Evolutionary conservation across 2,329 filamentous ascomycete species (phyloP).

Genomic region (Grosmannia serpens): DNA sequence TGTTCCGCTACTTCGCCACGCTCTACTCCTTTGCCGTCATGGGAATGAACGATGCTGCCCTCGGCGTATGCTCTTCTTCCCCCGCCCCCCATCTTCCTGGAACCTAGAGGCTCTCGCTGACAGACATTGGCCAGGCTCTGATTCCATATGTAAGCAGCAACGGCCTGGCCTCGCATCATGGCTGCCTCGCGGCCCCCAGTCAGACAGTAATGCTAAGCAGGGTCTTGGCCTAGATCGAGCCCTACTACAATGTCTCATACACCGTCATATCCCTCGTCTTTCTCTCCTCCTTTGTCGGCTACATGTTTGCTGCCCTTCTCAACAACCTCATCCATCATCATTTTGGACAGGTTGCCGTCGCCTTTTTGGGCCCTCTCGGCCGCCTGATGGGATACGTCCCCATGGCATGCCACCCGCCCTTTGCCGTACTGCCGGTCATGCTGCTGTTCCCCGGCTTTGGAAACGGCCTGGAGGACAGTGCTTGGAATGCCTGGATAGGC

Average conservation of each 20-base stretch:
- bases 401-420: slow-evolving; percentile 57
- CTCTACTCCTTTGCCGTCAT: slow-evolving; percentile 53
- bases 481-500: slow-evolving; percentile 51
- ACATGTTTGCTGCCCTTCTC: slow-evolving; percentile 48
- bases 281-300: slow-evolving; percentile 54
- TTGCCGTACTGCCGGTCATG: slow-evolving; percentile 51
- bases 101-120: background rate
- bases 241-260: slow-evolving; percentile 51
- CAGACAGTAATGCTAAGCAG: background rate
- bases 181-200: background rate
- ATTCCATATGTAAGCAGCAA: slow-evolving; percentile 29
- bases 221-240: slow-evolving; percentile 35
- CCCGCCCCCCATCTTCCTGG: no score
- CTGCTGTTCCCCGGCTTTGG: slow-evolving; percentile 59
- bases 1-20: slow-evolving; percentile 45
- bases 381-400: slow-evolving; percentile 56
- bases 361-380: slow-evolving; percentile 49
- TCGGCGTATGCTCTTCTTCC: slow-evolving; percentile 35
- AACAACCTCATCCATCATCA: slow-evolving; percentile 55
- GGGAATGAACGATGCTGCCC: slow-evolving; percentile 57
- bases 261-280: slow-evolving; percentile 56
- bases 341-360: slow-evolving; percentile 60
- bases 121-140: slow-evolving; percentile 25
- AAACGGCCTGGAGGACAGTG: slow-evolving; percentile 54
- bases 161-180: background rate